A percentile compares a stretch with the other conserved stretches of the same genome.
phyloP scores from a whole-genome alignment of 805 yeast species.

The Scheffersomyces spartinae region DNA sequence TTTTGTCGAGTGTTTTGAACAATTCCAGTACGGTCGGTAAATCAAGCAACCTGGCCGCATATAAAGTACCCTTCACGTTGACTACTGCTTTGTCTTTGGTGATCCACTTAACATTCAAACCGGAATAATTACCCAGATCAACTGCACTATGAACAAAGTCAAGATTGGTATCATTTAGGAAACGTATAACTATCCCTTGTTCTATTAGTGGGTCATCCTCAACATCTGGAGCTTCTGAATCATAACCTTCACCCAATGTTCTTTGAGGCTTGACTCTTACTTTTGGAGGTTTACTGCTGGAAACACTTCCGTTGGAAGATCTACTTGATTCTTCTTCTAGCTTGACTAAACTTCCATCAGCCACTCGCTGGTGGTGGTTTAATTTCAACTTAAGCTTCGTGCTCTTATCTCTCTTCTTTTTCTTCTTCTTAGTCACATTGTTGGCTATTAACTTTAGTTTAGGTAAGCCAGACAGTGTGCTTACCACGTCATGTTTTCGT shows the following conservation, averaged over 20 bases:
- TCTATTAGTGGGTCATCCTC: slow-evolving; percentile 93
- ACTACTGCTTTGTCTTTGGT: slow-evolving; percentile 73
- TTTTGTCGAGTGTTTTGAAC: slow-evolving; percentile 79
- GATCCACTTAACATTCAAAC: slow-evolving; percentile 69
- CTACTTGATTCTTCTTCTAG: too few species aligned
- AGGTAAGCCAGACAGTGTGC: too few species aligned
- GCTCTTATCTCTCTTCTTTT: slow-evolving; percentile 7
- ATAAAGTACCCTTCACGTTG: slow-evolving; percentile 51
- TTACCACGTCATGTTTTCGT: too few species aligned
- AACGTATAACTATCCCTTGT: slow-evolving; percentile 71
- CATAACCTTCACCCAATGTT: slow-evolving; percentile 91
- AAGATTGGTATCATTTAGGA: slow-evolving; percentile 55
- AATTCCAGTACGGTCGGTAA: slow-evolving; percentile 82
- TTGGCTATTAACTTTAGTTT: slow-evolving; percentile 2
- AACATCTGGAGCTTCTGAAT: slow-evolving; percentile 89
- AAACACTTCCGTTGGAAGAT: too few species aligned
- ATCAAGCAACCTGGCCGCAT: slow-evolving; percentile 79
- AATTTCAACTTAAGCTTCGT: slow-evolving; percentile 14
- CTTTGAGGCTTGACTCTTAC: slow-evolving; percentile 49
- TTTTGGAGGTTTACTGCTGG: slow-evolving; percentile 32
- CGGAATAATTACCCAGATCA: slow-evolving; percentile 65
- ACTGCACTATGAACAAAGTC: slow-evolving; percentile 69
- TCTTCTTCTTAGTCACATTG: slow-evolving; percentile 4
- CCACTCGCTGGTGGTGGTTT: too few species aligned
- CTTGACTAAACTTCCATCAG: too few species aligned